Base-by-base conservation (phyloP, 2,329 filamentous ascomycete species). In the Periconia macrospinosa region DNA sequence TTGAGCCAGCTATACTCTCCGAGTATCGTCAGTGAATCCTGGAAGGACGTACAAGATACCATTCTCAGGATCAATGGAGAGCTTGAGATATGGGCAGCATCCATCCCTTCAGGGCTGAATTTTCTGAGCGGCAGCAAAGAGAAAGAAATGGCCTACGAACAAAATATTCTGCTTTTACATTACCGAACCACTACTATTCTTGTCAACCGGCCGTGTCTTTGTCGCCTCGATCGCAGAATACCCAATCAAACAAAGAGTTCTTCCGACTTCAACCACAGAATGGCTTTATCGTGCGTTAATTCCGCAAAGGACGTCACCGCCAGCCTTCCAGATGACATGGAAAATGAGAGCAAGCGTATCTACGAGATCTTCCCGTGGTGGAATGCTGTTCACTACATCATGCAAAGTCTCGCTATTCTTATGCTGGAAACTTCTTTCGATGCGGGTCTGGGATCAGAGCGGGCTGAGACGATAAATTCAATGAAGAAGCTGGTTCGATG, bases 121-220 rank as follows among this genome's bases (percentile, higher is more conserved):
- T 43, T 30, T 23, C 40, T 10, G 11, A 10, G 27, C 7, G 19
- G 45, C 19, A 15, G 33, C 13, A 40, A n/a, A 20, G 48, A 53
- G 14, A 43, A 18, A 3, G 41, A 45, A 15, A 49, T 51, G 17
- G 51, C 55, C 27, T 43, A 42, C 19, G 62, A 67, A 43, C 54
- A 59, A 13, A 60, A 59, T 15, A 59, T 53, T 10, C 58, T 69
- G 23, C 52, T 59, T 10, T 54, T 66, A 2, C 52, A 62, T 19
- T 68, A 65, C 17, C 47, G 63, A 17, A 60, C 56, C 23, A 61
- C 63, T 7, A 61, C 60, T 47, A 74, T 76, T 7, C 60, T 77
- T 6, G 68, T 72, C 37, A 74, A 64, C 27, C 70, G 72, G 10
- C 75, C 75, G n/a, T 75, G 70, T 51, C 58, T 77, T 6, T 77